A percentile compares a stretch with the other conserved stretches of the same genome.
Evolutionary conservation across 805 yeast species (phyloP).

Genomic region (Kodamaea lidongshanica): DNA sequence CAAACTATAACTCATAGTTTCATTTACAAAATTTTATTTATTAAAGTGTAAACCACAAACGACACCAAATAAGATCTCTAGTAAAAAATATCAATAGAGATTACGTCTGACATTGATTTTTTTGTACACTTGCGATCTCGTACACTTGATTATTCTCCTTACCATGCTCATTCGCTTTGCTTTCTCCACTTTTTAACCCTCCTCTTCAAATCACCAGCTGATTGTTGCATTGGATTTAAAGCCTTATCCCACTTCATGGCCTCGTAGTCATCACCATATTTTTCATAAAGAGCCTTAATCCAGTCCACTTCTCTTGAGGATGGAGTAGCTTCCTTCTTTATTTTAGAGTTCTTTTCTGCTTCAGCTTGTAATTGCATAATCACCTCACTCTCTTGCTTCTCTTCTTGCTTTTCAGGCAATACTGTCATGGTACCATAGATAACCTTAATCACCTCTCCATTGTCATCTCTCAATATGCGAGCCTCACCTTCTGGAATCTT

Average conservation of each 20-base stretch:
- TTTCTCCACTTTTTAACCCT: slow-evolving; percentile 69
- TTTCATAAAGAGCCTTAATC: slow-evolving; percentile 56
- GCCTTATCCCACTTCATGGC: slow-evolving; percentile 92
- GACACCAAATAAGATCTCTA: too few relatives aligned
- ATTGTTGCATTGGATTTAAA: slow-evolving; percentile 74
- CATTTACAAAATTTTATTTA: too few relatives aligned
- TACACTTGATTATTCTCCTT: background rate
- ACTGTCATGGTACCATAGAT: slow-evolving; percentile 62
- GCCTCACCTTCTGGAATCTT: slow-evolving; percentile 77
- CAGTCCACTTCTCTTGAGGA: slow-evolving; percentile 73
- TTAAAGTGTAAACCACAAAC: too few relatives aligned
- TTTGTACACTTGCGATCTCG: too few relatives aligned
- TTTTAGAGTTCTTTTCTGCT: slow-evolving; percentile 39
- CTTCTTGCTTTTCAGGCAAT: slow-evolving; percentile 6
- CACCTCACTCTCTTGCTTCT: slow-evolving; percentile 41
- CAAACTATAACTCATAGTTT: too few relatives aligned
- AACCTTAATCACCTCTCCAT: slow-evolving; percentile 58
- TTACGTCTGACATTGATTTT: too few relatives aligned
- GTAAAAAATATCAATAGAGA: too few relatives aligned
- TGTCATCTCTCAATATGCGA: slow-evolving; percentile 60
- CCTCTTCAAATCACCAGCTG: slow-evolving; percentile 75
- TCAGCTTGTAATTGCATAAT: slow-evolving; percentile 61
- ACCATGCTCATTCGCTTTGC: slow-evolving; percentile 23
- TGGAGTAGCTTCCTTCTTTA: slow-evolving; percentile 47
- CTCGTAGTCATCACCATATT: slow-evolving; percentile 82